Conservation (phyloP, 805 yeast genomes). For the Huiozyma naganishii region DNA sequence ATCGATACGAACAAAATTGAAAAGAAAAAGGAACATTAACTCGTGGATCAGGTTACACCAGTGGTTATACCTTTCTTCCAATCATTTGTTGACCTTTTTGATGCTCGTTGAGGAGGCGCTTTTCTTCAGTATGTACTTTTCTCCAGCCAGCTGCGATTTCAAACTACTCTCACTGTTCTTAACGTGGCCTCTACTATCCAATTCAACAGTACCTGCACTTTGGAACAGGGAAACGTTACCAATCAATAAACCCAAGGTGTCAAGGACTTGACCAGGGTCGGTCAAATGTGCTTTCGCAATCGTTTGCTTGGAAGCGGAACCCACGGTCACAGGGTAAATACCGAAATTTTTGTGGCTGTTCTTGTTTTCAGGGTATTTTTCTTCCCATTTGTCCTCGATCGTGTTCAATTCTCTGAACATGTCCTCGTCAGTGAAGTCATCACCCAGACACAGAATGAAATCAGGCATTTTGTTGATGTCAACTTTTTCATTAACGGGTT, state of each 20-base stretch:
- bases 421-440: conserved; percentile 94
- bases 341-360: conserved; percentile 48
- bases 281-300: conserved; percentile 76
- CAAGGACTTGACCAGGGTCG: conserved; percentile 77
- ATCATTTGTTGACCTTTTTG: background rate
- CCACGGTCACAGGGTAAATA: conserved; percentile 79
- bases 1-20: no score
- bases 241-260: conserved; percentile 66
- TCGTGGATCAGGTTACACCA: no score
- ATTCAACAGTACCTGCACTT: conserved; percentile 62
- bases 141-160: conserved; percentile 28
- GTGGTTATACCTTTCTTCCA: background rate
- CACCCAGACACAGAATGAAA: conserved; percentile 85
- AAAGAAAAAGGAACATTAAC: no score
- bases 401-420: conserved; percentile 75
- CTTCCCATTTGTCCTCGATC: conserved; percentile 38
- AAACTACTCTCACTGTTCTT: conserved; percentile 32
- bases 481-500: conserved; percentile 24
- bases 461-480: conserved; percentile 52
- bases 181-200: conserved; percentile 71
- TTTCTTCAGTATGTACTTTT: conserved; percentile 21
- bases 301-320: conserved; percentile 82
- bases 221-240: conserved; percentile 75
- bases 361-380: conserved; percentile 29
- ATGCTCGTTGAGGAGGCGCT: conserved; percentile 13